Evolutionary conservation across 768 basidiomycete species (phyloP).

Genomic region (Symmetrospora coprosmae): DNA sequence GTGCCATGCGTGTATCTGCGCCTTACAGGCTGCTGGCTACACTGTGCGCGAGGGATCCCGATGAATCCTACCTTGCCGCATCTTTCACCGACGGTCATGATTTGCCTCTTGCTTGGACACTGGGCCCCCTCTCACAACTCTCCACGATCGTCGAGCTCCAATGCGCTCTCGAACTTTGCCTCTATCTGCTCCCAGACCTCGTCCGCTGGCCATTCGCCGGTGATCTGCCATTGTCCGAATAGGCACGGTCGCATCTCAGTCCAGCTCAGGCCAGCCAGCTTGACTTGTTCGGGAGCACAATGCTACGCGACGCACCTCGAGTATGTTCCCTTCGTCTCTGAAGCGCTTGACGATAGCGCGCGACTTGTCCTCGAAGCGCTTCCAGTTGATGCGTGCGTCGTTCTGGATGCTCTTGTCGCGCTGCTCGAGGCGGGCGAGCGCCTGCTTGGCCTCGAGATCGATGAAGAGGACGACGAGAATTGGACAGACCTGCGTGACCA

Average conservation of each 20-base stretch:
- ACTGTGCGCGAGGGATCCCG: no score
- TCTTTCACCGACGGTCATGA: no score
- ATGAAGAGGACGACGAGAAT: constrained; percentile 11
- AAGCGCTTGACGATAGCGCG: not conserved
- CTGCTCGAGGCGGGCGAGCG: not conserved
- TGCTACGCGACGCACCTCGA: not conserved
- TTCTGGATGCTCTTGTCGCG: not conserved
- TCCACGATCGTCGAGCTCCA: constrained; percentile 19
- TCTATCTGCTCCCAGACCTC: constrained; percentile 23
- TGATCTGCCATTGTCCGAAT: constrained; percentile 16
- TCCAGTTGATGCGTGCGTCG: constrained; percentile 17
- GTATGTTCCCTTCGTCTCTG: constrained; percentile 7
- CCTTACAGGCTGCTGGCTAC: no score
- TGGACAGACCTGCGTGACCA: constrained; percentile 3
- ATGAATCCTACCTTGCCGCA: no score
- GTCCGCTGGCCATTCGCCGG: constrained; percentile 17
- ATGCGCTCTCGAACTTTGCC: constrained; percentile 22
- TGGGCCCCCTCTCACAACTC: no score
- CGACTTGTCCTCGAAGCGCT: constrained; percentile 6
- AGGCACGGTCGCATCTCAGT: not conserved
- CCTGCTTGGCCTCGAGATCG: not conserved
- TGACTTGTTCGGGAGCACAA: not conserved
- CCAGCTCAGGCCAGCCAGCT: no score
- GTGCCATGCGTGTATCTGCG: no score
- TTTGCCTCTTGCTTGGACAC: no score